Conservation (phyloP, 1,284 basidiomycete genomes). For the Moesziomyces sp. region DNA sequence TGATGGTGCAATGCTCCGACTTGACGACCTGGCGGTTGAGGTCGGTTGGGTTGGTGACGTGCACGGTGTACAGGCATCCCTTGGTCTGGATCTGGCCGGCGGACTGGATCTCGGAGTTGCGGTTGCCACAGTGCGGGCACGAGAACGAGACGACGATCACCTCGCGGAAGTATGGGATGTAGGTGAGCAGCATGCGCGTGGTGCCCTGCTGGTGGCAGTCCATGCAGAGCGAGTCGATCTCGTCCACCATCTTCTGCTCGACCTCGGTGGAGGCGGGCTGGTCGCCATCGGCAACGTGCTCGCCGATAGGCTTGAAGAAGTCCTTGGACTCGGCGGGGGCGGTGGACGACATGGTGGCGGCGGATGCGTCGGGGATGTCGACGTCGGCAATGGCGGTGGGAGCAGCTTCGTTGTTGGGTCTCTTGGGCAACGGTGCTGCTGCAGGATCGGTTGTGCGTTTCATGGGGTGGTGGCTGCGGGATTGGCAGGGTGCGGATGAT, state of each 20-base stretch:
- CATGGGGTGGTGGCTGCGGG: slow-evolving; percentile 12
- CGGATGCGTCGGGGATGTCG: slow-evolving; percentile 26
- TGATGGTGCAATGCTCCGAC: slow-evolving; percentile 82
- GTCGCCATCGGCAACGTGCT: slow-evolving; percentile 39
- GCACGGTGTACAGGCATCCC: slow-evolving; percentile 79
- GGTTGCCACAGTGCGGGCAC: slow-evolving; percentile 89
- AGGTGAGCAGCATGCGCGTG: slow-evolving; percentile 91
- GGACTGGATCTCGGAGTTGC: slow-evolving; percentile 94
- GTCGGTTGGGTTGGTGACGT: slow-evolving; percentile 78
- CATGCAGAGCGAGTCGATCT: slow-evolving; percentile 92
- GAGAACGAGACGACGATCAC: slow-evolving; percentile 96
- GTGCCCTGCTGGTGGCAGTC: slow-evolving; percentile 88
- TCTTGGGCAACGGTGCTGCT: slow-evolving; percentile 37
- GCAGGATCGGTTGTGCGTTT: slow-evolving; percentile 39
- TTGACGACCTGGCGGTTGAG: slow-evolving; percentile 94
- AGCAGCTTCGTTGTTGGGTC: slow-evolving; percentile 28
- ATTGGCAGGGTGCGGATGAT: not conserved
- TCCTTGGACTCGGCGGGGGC: slow-evolving; percentile 21
- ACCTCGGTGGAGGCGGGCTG: slow-evolving; percentile 12
- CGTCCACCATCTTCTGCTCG: slow-evolving; percentile 60
- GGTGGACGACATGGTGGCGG: slow-evolving; percentile 29
- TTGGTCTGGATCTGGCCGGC: slow-evolving; percentile 82
- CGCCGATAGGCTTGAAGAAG: slow-evolving; percentile 61
- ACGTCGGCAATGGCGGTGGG: slow-evolving; percentile 20
- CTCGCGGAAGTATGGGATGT: slow-evolving; percentile 95